These are phyloP conservation scores for Silene coronaria DNA, from an alignment of 179 eudicot genomes.

Conservation along the genomic window DNA sequence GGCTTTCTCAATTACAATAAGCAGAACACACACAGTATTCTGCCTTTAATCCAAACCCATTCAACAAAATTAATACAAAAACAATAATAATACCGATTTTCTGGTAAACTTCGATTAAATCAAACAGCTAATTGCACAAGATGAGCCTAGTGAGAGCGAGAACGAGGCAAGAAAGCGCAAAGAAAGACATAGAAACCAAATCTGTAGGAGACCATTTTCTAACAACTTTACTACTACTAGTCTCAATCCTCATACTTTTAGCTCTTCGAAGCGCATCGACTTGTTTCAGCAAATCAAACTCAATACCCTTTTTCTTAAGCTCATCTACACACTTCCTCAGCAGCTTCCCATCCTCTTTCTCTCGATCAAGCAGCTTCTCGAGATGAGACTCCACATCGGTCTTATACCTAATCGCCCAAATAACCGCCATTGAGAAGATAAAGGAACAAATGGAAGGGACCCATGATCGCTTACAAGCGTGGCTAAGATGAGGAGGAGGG, in stretches of 20 bases:
- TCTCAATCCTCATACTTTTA: constrained; percentile 64
- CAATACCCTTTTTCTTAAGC: constrained; percentile 71
- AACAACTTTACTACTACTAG: constrained; percentile 46
- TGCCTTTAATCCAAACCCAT: too few relatives aligned
- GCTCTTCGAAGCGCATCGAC: constrained; percentile 86
- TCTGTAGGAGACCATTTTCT: constrained; percentile 76
- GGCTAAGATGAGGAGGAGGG: constrained; percentile 7
- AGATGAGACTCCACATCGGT: constrained; percentile 64
- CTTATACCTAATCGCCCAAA: constrained; percentile 81
- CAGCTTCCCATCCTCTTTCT: constrained; percentile 67
- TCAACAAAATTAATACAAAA: too few relatives aligned
- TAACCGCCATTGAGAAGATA: constrained; percentile 51
- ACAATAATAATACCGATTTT: too few relatives aligned
- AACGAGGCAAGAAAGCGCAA: constrained; percentile 53
- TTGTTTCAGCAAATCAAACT: constrained; percentile 81
- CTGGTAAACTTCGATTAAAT: too few relatives aligned
- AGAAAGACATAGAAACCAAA: constrained; percentile 61
- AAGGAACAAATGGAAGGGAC: constrained; percentile 65
- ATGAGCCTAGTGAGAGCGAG: constrained; percentile 62
- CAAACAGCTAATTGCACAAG: constrained; percentile 60
- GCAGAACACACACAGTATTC: too few relatives aligned
- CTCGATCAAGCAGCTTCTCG: constrained; percentile 68
- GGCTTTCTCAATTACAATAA: too few relatives aligned
- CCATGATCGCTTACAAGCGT: constrained; percentile 62
- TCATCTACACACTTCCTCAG: constrained; percentile 76